phyloP scores from a whole-genome alignment of 1,284 basidiomycete genomes.

The Athelia psychrophila region DNA sequence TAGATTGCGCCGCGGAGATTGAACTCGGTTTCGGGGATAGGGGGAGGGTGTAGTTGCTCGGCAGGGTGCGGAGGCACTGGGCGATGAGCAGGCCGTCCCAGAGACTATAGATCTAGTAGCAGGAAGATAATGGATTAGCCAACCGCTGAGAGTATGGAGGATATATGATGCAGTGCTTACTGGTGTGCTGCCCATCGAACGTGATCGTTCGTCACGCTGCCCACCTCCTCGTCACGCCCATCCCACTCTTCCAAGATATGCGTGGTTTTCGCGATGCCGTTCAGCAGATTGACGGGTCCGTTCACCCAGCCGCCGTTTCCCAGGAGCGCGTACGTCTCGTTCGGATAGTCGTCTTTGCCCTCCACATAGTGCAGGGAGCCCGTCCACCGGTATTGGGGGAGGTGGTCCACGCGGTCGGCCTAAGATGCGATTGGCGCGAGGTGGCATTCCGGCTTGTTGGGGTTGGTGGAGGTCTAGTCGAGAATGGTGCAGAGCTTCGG shows the following conservation, averaged over 20 bases:
- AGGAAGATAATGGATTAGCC: no score
- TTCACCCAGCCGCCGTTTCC: conserved; percentile 80
- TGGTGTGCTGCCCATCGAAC: background rate
- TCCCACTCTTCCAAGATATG: conserved; percentile 50
- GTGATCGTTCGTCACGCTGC: conserved; percentile 48
- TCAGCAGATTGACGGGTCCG: conserved; percentile 68
- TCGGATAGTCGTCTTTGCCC: conserved; percentile 74
- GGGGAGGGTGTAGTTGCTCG: conserved; percentile 72
- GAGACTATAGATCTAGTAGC: conserved; percentile 69
- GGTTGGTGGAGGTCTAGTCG: conserved; percentile 40
- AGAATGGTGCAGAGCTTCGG: conserved; percentile 71
- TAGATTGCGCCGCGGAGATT: conserved; percentile 81
- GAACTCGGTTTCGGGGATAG: conserved; percentile 66
- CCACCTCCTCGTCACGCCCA: conserved; percentile 16
- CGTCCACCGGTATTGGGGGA: conserved; percentile 61
- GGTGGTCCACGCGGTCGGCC: conserved; percentile 73
- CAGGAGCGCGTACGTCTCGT: conserved; percentile 72
- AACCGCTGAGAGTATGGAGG: no score
- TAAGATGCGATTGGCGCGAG: conserved; percentile 82
- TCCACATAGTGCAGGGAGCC: conserved; percentile 75
- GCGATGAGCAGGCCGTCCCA: conserved; percentile 87
- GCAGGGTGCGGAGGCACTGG: conserved; percentile 73
- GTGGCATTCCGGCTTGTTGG: conserved; percentile 54
- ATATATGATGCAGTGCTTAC: no score
- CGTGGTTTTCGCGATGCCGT: conserved; percentile 74